Base-by-base conservation (phyloP, 2,329 filamentous ascomycete species). In the Apiospora marii region DNA sequence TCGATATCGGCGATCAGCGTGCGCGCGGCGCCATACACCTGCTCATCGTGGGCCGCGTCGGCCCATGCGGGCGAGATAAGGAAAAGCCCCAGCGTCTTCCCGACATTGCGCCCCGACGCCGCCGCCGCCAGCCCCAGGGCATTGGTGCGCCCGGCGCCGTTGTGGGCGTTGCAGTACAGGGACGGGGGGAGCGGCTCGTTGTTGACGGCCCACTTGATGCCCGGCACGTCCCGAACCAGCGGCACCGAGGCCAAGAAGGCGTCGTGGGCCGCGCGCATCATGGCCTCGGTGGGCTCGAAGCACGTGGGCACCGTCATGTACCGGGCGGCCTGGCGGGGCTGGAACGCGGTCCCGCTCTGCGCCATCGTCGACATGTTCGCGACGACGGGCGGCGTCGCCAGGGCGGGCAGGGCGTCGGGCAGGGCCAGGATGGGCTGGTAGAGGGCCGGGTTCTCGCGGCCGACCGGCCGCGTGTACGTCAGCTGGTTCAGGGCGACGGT, bases 221-320 rank as follows among this genome's bases (percentile, higher is more conserved):
- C 49, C 49, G 8, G 8, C 49, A 58, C 27, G 27, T 34, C 16
- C 6, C 22, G 10, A 16, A 58, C 14, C 14, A n/a, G 41, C 46
- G 69, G 19, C 41, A 76, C 44, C 4, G 67, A 70, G 1, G 70
- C 68, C 53, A 73, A 43, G 24, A 69, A 77, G 30, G 74, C 74
- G 0, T 71, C 72, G 69, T 71, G 73, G 2, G 73, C 53, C 6
- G 69, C 75, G 10, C 43, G 68, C 61, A 76, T 68, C 72, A 74
- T 72, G 30, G 68, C 69, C 49, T 75, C 72, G 8, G 73, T 74
- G 2, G 70, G 72, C 13, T 64, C 41, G n/a, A 76, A 73, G 19
- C 72, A 74, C 46, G 72, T 68, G 14, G 74, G 73, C 13, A 71
- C 72, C 1, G 67, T 72, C 71, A 74, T 72, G 24, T 53, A 53